Conservation (phyloP, 805 yeast genomes). For the Isabelozyma heimii region DNA sequence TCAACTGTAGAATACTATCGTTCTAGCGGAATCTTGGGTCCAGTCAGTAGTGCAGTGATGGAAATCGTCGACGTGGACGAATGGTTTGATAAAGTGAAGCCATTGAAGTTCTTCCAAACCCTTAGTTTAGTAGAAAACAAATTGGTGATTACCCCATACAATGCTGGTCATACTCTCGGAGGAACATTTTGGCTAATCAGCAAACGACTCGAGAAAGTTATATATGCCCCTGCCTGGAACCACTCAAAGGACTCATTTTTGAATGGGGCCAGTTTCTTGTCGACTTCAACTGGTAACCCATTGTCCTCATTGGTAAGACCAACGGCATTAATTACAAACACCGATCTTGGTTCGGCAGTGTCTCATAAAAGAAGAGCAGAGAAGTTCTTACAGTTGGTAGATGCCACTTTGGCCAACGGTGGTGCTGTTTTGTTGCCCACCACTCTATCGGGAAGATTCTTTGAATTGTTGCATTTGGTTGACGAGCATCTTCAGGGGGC, state of each 20-base stretch:
- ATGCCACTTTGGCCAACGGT: conserved; percentile 65
- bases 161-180: conserved; percentile 91
- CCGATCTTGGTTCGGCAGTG: conserved; percentile 62
- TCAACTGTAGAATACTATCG: conserved; percentile 83
- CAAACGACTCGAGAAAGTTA: conserved; percentile 72
- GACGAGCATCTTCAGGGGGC: conserved; percentile 61
- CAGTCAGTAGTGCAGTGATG: conserved; percentile 52
- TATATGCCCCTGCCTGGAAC: conserved; percentile 93
- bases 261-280: conserved; percentile 40
- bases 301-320: conserved; percentile 70
- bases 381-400: conserved; percentile 58
- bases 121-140: conserved; percentile 63
- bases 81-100: conserved; percentile 66
- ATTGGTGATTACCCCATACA: conserved; percentile 71
- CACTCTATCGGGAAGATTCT: conserved; percentile 72
- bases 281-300: conserved; percentile 50
- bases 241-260: conserved; percentile 86
- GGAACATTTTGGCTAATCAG: conserved; percentile 86
- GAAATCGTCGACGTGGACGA: conserved; percentile 76
- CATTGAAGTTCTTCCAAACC: conserved; percentile 79
- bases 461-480: conserved; percentile 74
- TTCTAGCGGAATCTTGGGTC: conserved; percentile 72
- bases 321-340: conserved; percentile 74
- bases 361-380: conserved; percentile 65
- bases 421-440: conserved; percentile 86